Percentiles rank a stretch among this genome's conserved stretches.
Conservation (phyloP, 768 basidiomycete genomes). For the Glaciozyma antarctica region DNA sequence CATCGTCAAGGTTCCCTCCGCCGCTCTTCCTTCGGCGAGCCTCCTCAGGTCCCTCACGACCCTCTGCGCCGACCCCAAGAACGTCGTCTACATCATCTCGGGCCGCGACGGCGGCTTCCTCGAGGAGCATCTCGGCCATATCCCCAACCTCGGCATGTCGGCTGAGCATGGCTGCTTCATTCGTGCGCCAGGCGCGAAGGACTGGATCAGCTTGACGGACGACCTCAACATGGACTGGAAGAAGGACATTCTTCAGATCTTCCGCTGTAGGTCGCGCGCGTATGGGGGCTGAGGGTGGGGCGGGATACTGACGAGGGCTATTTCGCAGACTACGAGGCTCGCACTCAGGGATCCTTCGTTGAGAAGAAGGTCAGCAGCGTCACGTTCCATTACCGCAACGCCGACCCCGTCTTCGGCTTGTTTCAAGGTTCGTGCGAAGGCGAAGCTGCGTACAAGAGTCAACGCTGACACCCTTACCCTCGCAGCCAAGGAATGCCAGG, state of each 20-base stretch:
- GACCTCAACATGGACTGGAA: slow-evolving; percentile 96
- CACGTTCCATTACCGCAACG: slow-evolving; percentile 92
- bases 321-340: slow-evolving; percentile 41
- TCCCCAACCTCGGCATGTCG: slow-evolving; percentile 72
- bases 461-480: neutral
- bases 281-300: neutral
- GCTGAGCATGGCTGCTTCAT: slow-evolving; percentile 96
- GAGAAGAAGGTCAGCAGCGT: slow-evolving; percentile 96
- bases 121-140: slow-evolving; percentile 78
- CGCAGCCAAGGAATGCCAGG: slow-evolving; percentile 94
- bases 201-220: slow-evolving; percentile 87
- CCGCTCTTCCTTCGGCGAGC: slow-evolving; percentile 66
- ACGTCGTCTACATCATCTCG: slow-evolving; percentile 93
- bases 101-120: slow-evolving; percentile 90
- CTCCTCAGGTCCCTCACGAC: slow-evolving; percentile 64
- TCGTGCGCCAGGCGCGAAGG: slow-evolving; percentile 53
- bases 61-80: slow-evolving; percentile 69
- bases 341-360: slow-evolving; percentile 91
- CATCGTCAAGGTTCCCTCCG: slow-evolving; percentile 85
- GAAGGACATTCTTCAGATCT: slow-evolving; percentile 87
- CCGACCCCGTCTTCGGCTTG: slow-evolving; percentile 92
- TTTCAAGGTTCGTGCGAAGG: slow-evolving; percentile 37
- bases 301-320: slow-evolving; percentile 1
- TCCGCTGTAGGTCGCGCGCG: slow-evolving; percentile 54
- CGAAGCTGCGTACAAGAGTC: neutral